A percentile compares a stretch with the other conserved stretches of the same genome.
phyloP scores from a whole-genome alignment of 495 filamentous ascomycete species.

The Friedmanniomyces simplex region DNA sequence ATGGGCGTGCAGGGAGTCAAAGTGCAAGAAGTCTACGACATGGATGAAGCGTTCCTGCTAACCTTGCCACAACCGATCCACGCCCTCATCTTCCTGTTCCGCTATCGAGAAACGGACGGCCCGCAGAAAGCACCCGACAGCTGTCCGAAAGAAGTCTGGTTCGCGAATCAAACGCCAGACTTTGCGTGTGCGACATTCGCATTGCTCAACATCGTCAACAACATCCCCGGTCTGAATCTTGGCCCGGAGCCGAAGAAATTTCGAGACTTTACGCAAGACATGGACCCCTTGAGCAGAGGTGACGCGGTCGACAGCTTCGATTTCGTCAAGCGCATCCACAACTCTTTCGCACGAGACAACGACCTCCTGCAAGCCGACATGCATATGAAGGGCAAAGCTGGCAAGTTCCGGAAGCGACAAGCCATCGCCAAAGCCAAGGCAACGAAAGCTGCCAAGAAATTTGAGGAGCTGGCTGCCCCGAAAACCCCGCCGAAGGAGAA shows the following conservation, averaged over 20 bases:
- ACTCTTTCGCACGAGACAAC: slow-evolving; percentile 71
- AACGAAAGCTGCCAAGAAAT: slow-evolving; percentile 35
- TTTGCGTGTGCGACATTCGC: slow-evolving; percentile 87
- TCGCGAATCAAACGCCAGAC: slow-evolving; percentile 77
- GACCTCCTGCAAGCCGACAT: slow-evolving; percentile 73
- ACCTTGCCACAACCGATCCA: slow-evolving; percentile 26
- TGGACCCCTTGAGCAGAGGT: slow-evolving; percentile 65
- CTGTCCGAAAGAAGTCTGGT: slow-evolving; percentile 72
- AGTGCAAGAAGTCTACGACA: slow-evolving; percentile 65
- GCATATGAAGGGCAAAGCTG: slow-evolving; percentile 49
- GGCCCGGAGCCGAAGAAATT: slow-evolving; percentile 58
- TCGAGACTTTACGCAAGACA: slow-evolving; percentile 54
- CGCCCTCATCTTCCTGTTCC: slow-evolving; percentile 65
- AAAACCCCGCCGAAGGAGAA: neutral
- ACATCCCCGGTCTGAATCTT: slow-evolving; percentile 52
- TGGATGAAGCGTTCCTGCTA: slow-evolving; percentile 60
- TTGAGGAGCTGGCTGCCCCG: neutral
- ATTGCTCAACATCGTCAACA: slow-evolving; percentile 84
- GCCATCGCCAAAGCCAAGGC: slow-evolving; percentile 18
- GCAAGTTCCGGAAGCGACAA: slow-evolving; percentile 29
- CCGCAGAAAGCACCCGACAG: slow-evolving; percentile 39
- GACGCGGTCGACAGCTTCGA: slow-evolving; percentile 61
- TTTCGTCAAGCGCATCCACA: slow-evolving; percentile 72
- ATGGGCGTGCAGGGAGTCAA: slow-evolving; percentile 65
- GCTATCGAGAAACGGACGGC: slow-evolving; percentile 44